Base-by-base conservation (phyloP, 768 basidiomycete species). In the Arthromyces matolae region DNA sequence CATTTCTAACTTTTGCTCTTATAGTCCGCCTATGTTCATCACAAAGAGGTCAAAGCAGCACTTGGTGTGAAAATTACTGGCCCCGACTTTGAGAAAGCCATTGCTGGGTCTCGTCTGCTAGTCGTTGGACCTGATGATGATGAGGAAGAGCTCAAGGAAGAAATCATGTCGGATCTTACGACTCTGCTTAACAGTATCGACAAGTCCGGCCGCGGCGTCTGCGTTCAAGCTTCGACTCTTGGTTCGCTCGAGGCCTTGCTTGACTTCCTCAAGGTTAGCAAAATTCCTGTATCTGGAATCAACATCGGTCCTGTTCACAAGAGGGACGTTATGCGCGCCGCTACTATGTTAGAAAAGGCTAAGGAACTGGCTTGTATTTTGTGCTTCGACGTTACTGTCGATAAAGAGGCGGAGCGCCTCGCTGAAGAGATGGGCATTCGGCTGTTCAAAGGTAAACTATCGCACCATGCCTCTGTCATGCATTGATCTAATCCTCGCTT, bases 251-350 rank as follows among this genome's bases (percentile, higher is more conserved):
- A 99, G 66, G 96, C 96, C 1, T 72, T 99, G 46, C 76, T 99
- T 40, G 95, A 97, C 57, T 98, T 98, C 84, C 74, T 99, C 63
- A 89, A 89, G 69, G 71, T 72, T 45, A 93, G 89, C 79, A 95
- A 98, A 72, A 98, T 98, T 54, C 95, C 96, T 1, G 95, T 99
- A 2, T 91, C 90, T 8, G 91, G 90, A 14, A 95, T 98, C 70
- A 95, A 95, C 67, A 96, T 99, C 51, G 96, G 96, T 9, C 94
- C 95, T 7, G 89, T 99, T 13, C 87, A 93, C 73, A 94, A 93
- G 73, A 91, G 83, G 64, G 93, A 97, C 60, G 76, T 99, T 51
- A 94, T 93, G 84, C 86, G 92, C 42, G 73, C 88, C 33, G 86
- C 88, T 28, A 88, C 86, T 4, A 97, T 97, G 94, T 69, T 98